phyloP scores from a whole-genome alignment of 2,329 filamentous ascomycete genomes.

The Talaromyces sp. region DNA sequence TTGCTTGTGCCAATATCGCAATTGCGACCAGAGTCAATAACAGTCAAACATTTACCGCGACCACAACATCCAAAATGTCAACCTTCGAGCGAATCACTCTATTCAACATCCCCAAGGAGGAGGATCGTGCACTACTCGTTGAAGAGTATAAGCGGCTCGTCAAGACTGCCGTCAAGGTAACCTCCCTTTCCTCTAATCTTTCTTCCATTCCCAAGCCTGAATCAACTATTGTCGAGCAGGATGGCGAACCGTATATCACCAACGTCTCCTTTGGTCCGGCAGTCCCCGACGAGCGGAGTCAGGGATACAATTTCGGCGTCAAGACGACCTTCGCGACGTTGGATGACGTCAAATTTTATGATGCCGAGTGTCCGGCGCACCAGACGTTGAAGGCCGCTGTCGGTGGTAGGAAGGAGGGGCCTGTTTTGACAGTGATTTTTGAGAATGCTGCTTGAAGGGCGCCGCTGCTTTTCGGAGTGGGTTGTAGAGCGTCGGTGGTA shows the following conservation, averaged over 20 bases:
- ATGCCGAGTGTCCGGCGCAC: constrained; percentile 58
- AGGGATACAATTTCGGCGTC: constrained; percentile 64
- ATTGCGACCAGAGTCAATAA: neutral
- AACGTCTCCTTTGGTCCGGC: constrained; percentile 54
- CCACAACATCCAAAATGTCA: constrained; percentile 28
- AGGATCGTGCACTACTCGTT: constrained; percentile 43
- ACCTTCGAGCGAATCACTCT: constrained; percentile 51
- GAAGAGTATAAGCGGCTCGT: constrained; percentile 45
- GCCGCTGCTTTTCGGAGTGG: neutral
- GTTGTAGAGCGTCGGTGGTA: neutral
- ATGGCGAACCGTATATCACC: constrained; percentile 68
- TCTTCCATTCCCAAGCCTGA: neutral
- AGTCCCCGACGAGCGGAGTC: constrained; percentile 57
- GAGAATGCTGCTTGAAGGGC: constrained; percentile 31
- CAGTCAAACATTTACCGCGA: neutral
- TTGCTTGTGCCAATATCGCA: neutral
- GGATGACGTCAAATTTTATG: constrained; percentile 70
- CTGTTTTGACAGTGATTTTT: constrained; percentile 38
- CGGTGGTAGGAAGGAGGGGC: constrained; percentile 30
- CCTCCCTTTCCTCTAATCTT: neutral
- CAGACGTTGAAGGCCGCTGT: constrained; percentile 43
- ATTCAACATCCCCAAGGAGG: constrained; percentile 52
- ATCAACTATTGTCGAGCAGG: constrained; percentile 43
- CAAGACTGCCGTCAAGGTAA: constrained; percentile 45
- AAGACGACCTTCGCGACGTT: constrained; percentile 62